Conservation (phyloP, 345 rosid genomes). For the Acer yangbiense region DNA sequence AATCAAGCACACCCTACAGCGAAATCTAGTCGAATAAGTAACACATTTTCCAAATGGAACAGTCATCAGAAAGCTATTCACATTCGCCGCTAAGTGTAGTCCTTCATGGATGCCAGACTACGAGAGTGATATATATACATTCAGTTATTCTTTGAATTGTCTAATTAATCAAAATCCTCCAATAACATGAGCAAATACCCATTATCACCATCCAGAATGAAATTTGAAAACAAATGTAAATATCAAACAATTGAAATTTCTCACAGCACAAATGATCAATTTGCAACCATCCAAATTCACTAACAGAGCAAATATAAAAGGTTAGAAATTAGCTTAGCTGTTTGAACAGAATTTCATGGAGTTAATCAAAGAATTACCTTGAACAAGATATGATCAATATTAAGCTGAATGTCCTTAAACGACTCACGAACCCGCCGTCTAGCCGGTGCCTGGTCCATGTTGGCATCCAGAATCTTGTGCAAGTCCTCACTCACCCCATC, state of each 20-base stretch:
- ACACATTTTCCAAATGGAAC: not conserved
- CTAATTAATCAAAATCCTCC: not conserved
- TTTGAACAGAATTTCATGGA: no score
- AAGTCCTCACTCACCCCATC: slow-evolving; percentile 54
- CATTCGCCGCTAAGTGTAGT: not conserved
- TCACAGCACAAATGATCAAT: no score
- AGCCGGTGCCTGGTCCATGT: slow-evolving; percentile 75
- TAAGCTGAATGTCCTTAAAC: slow-evolving; percentile 67
- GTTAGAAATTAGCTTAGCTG: no score
- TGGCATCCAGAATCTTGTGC: slow-evolving; percentile 52
- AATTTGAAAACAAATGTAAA: not conserved
- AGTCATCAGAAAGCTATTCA: no score
- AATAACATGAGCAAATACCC: not conserved
- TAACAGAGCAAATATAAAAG: not conserved
- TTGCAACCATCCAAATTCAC: not conserved
- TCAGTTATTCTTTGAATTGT: not conserved
- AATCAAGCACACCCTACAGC: not conserved
- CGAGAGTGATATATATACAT: no score
- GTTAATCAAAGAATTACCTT: slow-evolving; percentile 46
- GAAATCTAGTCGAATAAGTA: not conserved
- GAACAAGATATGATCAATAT: slow-evolving; percentile 79
- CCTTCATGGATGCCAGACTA: not conserved
- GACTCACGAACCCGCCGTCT: slow-evolving; percentile 82
- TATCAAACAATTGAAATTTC: not conserved
- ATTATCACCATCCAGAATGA: not conserved